Percentiles rank a stretch among this genome's conserved stretches.
These are phyloP conservation scores for Pholiota conissans DNA, from an alignment of 768 basidiomycete genomes.

Conservation along the genomic window DNA sequence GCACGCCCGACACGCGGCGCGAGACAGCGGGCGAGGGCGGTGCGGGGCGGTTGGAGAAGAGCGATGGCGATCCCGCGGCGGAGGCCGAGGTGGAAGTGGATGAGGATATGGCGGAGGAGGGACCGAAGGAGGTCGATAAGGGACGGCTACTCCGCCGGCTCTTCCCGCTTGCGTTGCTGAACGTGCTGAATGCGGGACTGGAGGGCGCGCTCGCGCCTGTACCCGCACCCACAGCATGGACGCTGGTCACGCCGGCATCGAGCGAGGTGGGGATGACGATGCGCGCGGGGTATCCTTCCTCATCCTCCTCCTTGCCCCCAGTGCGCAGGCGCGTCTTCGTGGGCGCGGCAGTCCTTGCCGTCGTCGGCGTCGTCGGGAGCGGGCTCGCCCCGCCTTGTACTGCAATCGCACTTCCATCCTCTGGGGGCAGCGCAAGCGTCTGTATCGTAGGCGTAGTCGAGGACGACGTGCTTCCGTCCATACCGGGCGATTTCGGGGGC, in stretches of 20 bases:
- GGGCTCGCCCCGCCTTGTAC: too few relatives aligned
- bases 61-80: conserved; percentile 5
- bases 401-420: too few relatives aligned
- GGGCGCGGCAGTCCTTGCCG: neutral
- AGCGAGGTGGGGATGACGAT: conserved; percentile 17
- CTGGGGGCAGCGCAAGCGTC: conserved; percentile 13
- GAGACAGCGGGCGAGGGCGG: conserved; percentile 60
- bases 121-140: neutral
- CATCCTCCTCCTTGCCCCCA: too few relatives aligned
- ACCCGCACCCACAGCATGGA: neutral
- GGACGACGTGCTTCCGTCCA: conserved; percentile 25
- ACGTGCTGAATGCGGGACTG: conserved; percentile 16
- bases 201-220: conserved; percentile 4
- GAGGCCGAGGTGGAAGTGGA: neutral
- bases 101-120: neutral
- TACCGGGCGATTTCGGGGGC: conserved; percentile 13
- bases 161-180: conserved; percentile 9
- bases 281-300: conserved; percentile 4
- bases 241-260: neutral
- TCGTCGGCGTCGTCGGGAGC: neutral
- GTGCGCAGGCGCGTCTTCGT: neutral
- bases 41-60: conserved; percentile 51
- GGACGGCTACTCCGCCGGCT: neutral
- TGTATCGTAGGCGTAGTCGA: conserved; percentile 29
- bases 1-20: conserved; percentile 39